A percentile compares a stretch with the other conserved stretches of the same genome.
phyloP scores from a whole-genome alignment of 441 rosid genomes.

The Bruguiera hainesii region DNA sequence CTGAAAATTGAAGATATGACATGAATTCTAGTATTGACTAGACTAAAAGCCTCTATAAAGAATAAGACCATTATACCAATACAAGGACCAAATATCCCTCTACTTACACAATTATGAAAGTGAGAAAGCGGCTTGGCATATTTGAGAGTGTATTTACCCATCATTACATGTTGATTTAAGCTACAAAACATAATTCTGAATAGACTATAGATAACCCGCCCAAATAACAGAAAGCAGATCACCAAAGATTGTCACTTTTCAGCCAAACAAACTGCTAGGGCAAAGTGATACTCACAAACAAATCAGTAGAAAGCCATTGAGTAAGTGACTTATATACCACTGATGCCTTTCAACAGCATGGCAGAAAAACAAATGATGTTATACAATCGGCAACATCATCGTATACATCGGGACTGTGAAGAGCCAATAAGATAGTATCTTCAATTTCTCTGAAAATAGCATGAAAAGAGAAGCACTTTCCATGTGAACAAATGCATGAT shows the following conservation, averaged over 20 bases:
- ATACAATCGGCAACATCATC: constrained; percentile 70
- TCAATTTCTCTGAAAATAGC: constrained; percentile 72
- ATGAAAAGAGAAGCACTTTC: constrained; percentile 8
- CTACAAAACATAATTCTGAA: not conserved
- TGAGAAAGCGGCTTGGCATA: no score
- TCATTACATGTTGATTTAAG: not conserved
- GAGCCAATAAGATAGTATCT: constrained; percentile 81
- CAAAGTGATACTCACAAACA: not conserved
- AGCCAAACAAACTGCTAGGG: not conserved
- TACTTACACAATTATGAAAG: not conserved
- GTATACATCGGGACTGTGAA: constrained; percentile 79
- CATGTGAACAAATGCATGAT: constrained; percentile 5
- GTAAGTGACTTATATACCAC: not conserved
- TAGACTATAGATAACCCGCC: no score
- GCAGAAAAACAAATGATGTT: not conserved
- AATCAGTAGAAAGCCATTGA: not conserved
- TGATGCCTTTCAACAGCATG: constrained; percentile 10
- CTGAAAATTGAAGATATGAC: no score
- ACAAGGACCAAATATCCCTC: not conserved
- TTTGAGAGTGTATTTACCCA: not conserved
- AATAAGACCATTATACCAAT: not conserved
- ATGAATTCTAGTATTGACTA: not conserved
- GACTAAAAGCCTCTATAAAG: not conserved
- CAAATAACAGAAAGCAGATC: no score
- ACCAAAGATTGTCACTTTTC: no score